phyloP scores from a whole-genome alignment of 345 rosid genomes.

The rapeseed (Brassica napus) region DNA sequence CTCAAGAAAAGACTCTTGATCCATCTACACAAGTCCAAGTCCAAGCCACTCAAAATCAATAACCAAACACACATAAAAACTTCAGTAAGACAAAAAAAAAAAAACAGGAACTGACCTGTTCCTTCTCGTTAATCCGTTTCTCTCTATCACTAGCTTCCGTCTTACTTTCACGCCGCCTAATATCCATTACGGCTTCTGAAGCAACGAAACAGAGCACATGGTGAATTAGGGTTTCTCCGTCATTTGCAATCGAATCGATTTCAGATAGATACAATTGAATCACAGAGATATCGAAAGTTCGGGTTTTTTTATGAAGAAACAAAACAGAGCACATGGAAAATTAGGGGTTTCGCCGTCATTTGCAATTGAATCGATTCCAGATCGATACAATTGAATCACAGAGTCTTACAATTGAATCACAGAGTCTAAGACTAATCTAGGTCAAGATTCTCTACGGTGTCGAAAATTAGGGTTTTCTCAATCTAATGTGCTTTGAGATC shows the following conservation, averaged over 20 bases:
- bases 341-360: background rate
- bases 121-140: slow-evolving; percentile 44
- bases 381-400: background rate
- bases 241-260: background rate
- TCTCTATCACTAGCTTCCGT: slow-evolving; percentile 48
- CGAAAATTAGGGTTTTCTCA: background rate
- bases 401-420: background rate
- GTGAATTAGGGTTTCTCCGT: slow-evolving; percentile 6
- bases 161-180: slow-evolving; percentile 36
- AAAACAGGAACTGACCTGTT: slow-evolving; percentile 43
- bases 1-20: slow-evolving; percentile 65
- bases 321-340: background rate
- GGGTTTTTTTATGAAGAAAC: background rate
- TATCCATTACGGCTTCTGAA: slow-evolving; percentile 47
- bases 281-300: too few relatives aligned
- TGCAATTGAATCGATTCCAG: background rate
- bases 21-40: slow-evolving; percentile 30
- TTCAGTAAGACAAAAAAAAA: background rate
- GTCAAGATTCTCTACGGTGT: background rate
- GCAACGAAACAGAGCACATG: background rate
- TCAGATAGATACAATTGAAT: too few relatives aligned
- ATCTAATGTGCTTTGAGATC: background rate
- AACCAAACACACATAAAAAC: background rate
- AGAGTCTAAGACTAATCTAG: background rate
- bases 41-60: background rate